Base-by-base conservation (phyloP, 2,329 filamentous ascomycete species). In the Aspergillus fischeri region DNA sequence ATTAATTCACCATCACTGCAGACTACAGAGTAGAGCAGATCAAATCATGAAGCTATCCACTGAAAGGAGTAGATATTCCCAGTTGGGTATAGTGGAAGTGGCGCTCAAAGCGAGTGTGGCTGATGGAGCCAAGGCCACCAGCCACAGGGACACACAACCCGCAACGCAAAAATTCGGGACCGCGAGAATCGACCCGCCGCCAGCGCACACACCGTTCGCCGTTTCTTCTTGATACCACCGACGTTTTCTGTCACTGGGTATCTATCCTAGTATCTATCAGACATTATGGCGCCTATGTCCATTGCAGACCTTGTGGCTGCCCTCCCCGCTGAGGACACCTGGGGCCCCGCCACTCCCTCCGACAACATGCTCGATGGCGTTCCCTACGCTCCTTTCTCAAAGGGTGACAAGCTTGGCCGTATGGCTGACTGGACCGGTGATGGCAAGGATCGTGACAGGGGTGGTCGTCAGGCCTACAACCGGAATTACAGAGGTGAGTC, bases 381-480 rank as follows among this genome's bases (percentile, higher is more conserved):
- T 51, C 94, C 94, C 42, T 99, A 97, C 77, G 94, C 94, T 68
- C 94, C 94, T 60, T 99, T 94, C 82, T 97, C 92, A 66, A 99
- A 99, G 80, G 92, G 91, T 74, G 94, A 99, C 82, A 97, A 97
- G 84, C 83, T 99, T 59, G 94, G 94, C 72, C 92, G 94, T 75
- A 97, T 99, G 92, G 94, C 94, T 60, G 94, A 99, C 82, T 99
- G 94, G 94, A 96, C 92, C 20, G 73, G 86, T 50, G 94, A 97
- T 73, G 87, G 90, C 75, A 97, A 97, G 79, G 84, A 86, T 66
- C 71, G 74, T 66, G 80, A 83, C 60, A 82, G 92, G 70, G 89
- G 89, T 65, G 90, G 91, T 61, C 83, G 93, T 73, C 87, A 90
- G 76, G 90, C 94, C 73, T 97, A 96, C 77, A 92, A 93, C 77